phyloP scores from a whole-genome alignment of 2,329 filamentous ascomycete genomes.

The Teratosphaeria epicoccoides region DNA sequence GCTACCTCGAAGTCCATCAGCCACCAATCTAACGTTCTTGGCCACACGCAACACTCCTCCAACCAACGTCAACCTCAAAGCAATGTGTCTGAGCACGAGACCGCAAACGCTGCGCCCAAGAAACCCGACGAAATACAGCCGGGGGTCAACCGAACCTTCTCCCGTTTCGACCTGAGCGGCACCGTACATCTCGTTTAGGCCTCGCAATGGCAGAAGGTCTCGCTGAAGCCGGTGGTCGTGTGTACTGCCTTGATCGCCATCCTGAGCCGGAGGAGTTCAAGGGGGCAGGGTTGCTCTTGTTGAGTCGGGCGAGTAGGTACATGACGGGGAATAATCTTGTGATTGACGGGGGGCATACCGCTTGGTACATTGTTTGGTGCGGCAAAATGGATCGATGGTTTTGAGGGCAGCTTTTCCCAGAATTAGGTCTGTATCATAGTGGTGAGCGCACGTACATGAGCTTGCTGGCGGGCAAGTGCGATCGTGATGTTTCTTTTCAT shows the following conservation, averaged over 20 bases:
- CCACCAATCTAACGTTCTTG: background rate
- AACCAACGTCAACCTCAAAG: background rate
- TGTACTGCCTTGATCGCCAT: constrained; percentile 31
- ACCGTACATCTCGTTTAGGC: constrained; percentile 20
- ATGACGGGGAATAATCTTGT: constrained; percentile 21
- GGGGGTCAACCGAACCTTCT: background rate
- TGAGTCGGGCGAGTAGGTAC: constrained; percentile 18
- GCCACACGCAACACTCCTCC: background rate
- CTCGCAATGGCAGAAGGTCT: constrained; percentile 21
- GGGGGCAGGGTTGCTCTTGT: constrained; percentile 22
- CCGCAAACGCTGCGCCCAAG: background rate
- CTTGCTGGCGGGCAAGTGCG: too few species aligned
- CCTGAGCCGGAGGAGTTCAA: constrained; percentile 19
- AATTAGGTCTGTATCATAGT: too few species aligned
- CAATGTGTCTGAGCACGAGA: background rate
- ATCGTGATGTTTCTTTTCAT: too few species aligned
- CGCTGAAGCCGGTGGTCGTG: constrained; percentile 20
- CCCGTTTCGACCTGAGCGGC: constrained; percentile 13
- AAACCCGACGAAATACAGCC: background rate
- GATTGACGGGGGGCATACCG: constrained; percentile 18
- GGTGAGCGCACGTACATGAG: too few species aligned
- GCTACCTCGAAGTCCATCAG: background rate
- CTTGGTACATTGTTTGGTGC: too few species aligned
- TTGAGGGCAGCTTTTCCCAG: too few species aligned
- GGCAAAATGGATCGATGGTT: too few species aligned